phyloP scores from a whole-genome alignment of 169 alveolate genomes.

The Babesia sp. region DNA sequence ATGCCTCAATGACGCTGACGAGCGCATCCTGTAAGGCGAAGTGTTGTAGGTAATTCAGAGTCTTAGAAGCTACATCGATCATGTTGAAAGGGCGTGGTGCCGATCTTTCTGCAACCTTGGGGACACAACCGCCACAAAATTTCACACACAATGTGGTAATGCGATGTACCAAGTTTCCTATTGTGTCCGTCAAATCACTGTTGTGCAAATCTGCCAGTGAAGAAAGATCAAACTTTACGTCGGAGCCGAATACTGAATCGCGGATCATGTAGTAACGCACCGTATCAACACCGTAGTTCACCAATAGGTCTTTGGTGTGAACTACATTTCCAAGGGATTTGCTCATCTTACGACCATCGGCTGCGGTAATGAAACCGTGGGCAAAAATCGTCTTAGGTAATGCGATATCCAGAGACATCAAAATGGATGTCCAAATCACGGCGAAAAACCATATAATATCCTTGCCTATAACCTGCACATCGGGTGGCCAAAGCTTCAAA shows the following conservation, averaged over 20 bases:
- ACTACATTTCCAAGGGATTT: constrained; percentile 88
- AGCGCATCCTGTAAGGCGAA: constrained; percentile 74
- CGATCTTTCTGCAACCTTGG: constrained; percentile 46
- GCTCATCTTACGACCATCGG: constrained; percentile 93
- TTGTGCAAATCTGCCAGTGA: constrained; percentile 77
- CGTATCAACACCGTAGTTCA: constrained; percentile 70
- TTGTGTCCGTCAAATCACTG: constrained; percentile 82
- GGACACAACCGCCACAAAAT: constrained; percentile 77
- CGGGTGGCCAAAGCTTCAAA: constrained; percentile 74
- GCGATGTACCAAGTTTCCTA: constrained; percentile 83
- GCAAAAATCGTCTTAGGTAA: constrained; percentile 87
- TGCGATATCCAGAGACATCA: constrained; percentile 79
- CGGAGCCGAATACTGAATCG: constrained; percentile 76
- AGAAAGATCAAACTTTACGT: constrained; percentile 74
- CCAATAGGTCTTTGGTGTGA: constrained; percentile 79
- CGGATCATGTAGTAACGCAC: constrained; percentile 78
- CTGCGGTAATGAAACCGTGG: constrained; percentile 92
- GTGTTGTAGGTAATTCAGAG: constrained; percentile 50
- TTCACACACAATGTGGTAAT: constrained; percentile 73
- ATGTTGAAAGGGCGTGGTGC: constrained; percentile 77
- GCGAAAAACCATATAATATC: constrained; percentile 93
- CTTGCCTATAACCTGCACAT: constrained; percentile 82
- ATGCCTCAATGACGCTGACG: constrained; percentile 74
- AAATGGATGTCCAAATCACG: constrained; percentile 89
- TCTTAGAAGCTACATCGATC: constrained; percentile 65